phyloP scores from a whole-genome alignment of 2,329 filamentous ascomycete genomes.

The Diaporthe vaccinii region DNA sequence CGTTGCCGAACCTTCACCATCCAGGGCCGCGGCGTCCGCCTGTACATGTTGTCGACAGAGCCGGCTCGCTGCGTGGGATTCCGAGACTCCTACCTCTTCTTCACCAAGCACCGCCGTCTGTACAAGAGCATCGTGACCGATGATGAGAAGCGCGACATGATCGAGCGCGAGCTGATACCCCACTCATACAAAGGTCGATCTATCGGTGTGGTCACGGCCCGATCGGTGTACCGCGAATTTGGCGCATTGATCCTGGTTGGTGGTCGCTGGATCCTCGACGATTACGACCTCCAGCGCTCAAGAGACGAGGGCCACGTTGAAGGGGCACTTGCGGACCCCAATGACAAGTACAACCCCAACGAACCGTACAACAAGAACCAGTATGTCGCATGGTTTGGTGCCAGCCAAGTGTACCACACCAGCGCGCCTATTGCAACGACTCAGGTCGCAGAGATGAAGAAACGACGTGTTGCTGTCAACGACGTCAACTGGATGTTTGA shows the following conservation, averaged over 20 bases:
- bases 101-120: conserved; percentile 95
- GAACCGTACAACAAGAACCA: conserved; percentile 99
- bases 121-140: conserved; percentile 99
- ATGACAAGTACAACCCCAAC: conserved; percentile 81
- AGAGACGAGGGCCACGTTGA: conserved; percentile 84
- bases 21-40: conserved; percentile 81
- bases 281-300: conserved; percentile 86
- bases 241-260: conserved; percentile 94
- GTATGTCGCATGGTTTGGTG: conserved; percentile 98
- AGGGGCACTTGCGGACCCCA: conserved; percentile 91
- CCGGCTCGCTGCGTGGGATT: conserved; percentile 97
- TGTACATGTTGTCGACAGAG: conserved; percentile 99
- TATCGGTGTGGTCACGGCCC: conserved; percentile 95
- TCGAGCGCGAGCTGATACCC: conserved; percentile 93
- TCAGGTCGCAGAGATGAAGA: conserved; percentile 79
- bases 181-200: conserved; percentile 98
- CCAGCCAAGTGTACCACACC: conserved; percentile 94
- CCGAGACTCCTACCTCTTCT: conserved; percentile 98
- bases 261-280: conserved; percentile 86
- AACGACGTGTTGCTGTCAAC: conserved; percentile 88
- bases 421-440: conserved; percentile 82
- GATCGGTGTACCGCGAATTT: conserved; percentile 97
- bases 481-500: conserved; percentile 97
- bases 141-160: conserved; percentile 96
- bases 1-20: conserved; percentile 96